Evolutionary conservation across 1,284 basidiomycete species (phyloP), one percentile per base, ranked within the genome.

Genomic region (Hemileia vastatrix): DNA sequence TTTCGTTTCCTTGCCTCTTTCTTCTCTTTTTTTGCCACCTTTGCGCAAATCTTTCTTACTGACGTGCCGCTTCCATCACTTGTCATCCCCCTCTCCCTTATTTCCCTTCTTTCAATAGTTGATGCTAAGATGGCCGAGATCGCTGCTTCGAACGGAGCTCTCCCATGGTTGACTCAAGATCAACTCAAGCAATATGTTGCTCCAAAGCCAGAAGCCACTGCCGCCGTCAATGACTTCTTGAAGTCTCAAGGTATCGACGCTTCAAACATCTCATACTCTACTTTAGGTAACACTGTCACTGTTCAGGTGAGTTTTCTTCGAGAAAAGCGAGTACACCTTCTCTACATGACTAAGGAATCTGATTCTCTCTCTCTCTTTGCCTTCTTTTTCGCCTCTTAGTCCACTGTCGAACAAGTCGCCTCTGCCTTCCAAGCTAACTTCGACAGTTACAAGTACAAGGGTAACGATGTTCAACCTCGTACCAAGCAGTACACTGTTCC

Each of bases 401-500:
- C 44, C n/a, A 54, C 32, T 47, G 47, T 61, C 36, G 50, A 32
- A 21, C 47, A 21, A 18, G 47, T 32, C 24, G 47, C 48, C 18
- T 43, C n/a, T 11, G 27, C 51, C 6, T 57, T 57, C 55, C 36
- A 23, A 32, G 51, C 55, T 43, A 23, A 57, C 32, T 57, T 57
- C 24, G 8, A 57, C 11, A 57, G 51, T 8, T 57, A 18, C 55
- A 33, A 27, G 9, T 23, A 49, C 40, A 45, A 57, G 18, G 11
- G 31, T 33, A 23, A 47, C 44, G 23, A 27, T 24, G 55, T 57
- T 13, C 21, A 32, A 11, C 55, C 55, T n/a, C 36, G 55, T 8
- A 50, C 55, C 4, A 57, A 57, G 44, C 43, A 57, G 15, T 57
- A 57, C 55, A 57, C 55, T 5, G 51, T 57, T 15, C 55, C 55